Percentiles rank a stretch among this genome's conserved stretches.
These are phyloP conservation scores for Tetracladium setigerum DNA, from an alignment of 495 filamentous ascomycete genomes.

Conservation along the genomic window DNA sequence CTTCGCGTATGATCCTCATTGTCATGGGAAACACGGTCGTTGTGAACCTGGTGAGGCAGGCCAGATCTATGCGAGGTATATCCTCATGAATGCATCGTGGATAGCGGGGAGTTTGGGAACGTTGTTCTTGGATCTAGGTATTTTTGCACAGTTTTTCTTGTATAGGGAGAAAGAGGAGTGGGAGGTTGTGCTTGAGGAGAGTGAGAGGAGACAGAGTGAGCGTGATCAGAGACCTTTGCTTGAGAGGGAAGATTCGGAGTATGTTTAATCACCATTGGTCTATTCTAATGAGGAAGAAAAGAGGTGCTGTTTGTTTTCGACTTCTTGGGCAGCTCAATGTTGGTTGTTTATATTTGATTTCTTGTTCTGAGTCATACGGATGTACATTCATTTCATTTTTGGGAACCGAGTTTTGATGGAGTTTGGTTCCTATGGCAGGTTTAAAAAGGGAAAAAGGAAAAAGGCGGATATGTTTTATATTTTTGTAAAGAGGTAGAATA, in stretches of 20 bases:
- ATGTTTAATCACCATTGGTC: neutral
- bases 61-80: slow-evolving; percentile 63
- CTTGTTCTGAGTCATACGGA: neutral
- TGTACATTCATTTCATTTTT: neutral
- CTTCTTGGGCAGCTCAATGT: neutral
- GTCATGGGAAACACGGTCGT: slow-evolving; percentile 21
- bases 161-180: slow-evolving; percentile 27
- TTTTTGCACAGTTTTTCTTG: slow-evolving; percentile 89
- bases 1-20: slow-evolving; percentile 70
- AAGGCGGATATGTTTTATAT: neutral
- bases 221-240: slow-evolving; percentile 16
- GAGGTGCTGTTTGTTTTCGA: neutral
- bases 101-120: slow-evolving; percentile 84
- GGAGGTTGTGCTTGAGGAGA: neutral
- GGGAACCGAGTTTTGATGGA: neutral
- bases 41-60: slow-evolving; percentile 49
- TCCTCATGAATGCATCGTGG: slow-evolving; percentile 85
- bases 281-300: neutral
- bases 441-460: neutral
- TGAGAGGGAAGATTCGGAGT: slow-evolving; percentile 12
- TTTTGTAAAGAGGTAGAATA: neutral
- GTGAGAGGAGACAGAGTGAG: slow-evolving; percentile 1
- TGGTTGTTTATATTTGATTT: too few species aligned
- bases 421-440: neutral
- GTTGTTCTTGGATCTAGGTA: slow-evolving; percentile 69